Evolutionary conservation across 2,329 filamentous ascomycete genomes (phyloP), one percentile per base, ranked within the genome.

Genomic region (Penicillium sp.): DNA sequence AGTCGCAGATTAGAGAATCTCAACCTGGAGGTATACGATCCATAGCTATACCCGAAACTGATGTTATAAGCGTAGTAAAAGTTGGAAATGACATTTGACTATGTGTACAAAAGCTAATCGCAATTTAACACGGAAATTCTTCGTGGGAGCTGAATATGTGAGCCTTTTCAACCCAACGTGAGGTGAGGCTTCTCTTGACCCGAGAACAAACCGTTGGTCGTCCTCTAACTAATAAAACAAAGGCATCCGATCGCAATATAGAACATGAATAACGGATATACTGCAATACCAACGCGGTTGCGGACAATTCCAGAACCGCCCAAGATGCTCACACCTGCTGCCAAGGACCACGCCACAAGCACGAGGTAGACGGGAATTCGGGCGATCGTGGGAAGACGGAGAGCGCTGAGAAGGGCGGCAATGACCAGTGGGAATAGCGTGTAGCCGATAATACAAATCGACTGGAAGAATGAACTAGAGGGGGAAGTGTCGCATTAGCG

Each of bases 381-480:
- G 5, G 89, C 85, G 61, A 97, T 89, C 65, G 86, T 88, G 37
- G 87, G 88, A 7, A 97, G 82, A 47, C 85, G 82, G 28, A 99
- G 71, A 1, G 93, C 93, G 52, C 92, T 96, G 60, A 99, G 85
- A 48, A 97, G 79, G 1, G 93, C 87, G 7, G 95, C 95, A 63
- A 99, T 90, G 65, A 97, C 94, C 49, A 99, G 85, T 2, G 94
- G 94, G 77, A 99, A 99, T 52, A 99, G 85, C 1, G 94, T 99
- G 76, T 99, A 99, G 42, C 94, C 94, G 71, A 99, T 99, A 67
- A 99, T 95, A 75, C 92, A 97, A 63, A 99, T 85, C 54, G 92
- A 96, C 75, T 99, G 94, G 69, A 96, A 94, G 74, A 99, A 99
- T 16, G 94, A 97, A 68, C 93, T 97, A 71, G 47, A 67, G n/a